phyloP scores from a whole-genome alignment of 176 grass and related monocot species.

The Carex scoparia region DNA sequence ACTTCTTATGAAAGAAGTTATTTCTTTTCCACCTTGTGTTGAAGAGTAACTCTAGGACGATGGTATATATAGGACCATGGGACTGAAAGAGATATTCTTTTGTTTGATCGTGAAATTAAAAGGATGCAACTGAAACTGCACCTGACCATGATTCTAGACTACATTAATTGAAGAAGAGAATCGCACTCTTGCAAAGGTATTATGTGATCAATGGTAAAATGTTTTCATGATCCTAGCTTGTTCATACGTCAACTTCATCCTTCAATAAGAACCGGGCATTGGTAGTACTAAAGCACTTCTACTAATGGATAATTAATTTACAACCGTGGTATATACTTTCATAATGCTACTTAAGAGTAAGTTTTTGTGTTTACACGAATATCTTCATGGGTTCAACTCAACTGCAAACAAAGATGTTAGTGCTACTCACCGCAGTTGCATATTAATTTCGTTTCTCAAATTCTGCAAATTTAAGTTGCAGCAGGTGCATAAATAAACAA shows the following conservation, averaged over 20 bases:
- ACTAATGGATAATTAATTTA: background rate
- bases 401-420: too few species aligned
- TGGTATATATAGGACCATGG: slow-evolving; percentile 49
- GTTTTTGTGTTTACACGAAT: too few species aligned
- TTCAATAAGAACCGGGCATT: background rate
- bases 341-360: background rate
- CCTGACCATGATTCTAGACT: slow-evolving; percentile 42
- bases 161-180: slow-evolving; percentile 29
- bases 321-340: background rate
- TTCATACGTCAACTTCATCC: background rate
- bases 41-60: slow-evolving; percentile 14
- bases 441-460: too few species aligned
- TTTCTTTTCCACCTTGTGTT: slow-evolving; percentile 31
- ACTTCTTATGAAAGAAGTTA: slow-evolving; percentile 27
- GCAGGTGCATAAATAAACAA: too few species aligned
- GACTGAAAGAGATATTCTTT: background rate
- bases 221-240: background rate
- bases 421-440: too few species aligned
- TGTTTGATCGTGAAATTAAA: slow-evolving; percentile 10
- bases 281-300: background rate
- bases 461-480: too few species aligned
- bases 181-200: background rate
- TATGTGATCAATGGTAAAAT: background rate
- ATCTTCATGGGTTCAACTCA: too few species aligned
- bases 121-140: slow-evolving; percentile 26